A percentile compares a stretch with the other conserved stretches of the same genome.
These are phyloP conservation scores for Phytophthora palmivora DNA, from an alignment of 352 stramenopile genomes.

Conservation along the genomic window DNA sequence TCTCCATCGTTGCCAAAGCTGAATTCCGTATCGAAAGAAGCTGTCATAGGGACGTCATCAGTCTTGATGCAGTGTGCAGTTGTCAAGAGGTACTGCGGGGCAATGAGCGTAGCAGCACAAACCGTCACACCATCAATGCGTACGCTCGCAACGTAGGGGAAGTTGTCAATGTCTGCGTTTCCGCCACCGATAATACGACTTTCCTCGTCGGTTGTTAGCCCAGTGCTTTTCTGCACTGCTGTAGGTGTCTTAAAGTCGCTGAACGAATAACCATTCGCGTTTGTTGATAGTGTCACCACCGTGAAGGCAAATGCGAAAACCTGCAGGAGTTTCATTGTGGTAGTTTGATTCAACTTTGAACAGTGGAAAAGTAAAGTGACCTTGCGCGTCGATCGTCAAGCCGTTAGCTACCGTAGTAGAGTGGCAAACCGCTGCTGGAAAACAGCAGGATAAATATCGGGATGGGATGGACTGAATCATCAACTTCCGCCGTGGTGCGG, in stretches of 20 bases:
- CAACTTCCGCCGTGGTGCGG: neutral
- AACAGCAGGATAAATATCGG: slow-evolving; percentile 24
- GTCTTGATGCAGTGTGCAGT: slow-evolving; percentile 71
- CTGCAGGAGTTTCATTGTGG: slow-evolving; percentile 30
- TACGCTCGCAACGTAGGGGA: slow-evolving; percentile 63
- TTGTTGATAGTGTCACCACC: slow-evolving; percentile 7
- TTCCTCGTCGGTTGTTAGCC: slow-evolving; percentile 32
- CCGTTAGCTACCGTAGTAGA: too few relatives aligned
- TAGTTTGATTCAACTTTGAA: slow-evolving; percentile 3
- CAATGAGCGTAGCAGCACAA: slow-evolving; percentile 69
- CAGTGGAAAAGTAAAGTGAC: slow-evolving; percentile 15
- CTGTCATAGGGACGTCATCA: slow-evolving; percentile 31
- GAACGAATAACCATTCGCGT: slow-evolving; percentile 25
- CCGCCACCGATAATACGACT: slow-evolving; percentile 31
- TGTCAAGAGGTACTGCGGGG: slow-evolving; percentile 70
- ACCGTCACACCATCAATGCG: slow-evolving; percentile 57
- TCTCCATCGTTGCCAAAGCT: slow-evolving; percentile 33
- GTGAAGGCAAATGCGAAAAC: slow-evolving; percentile 16
- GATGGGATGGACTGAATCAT: slow-evolving; percentile 21
- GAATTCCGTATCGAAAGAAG: slow-evolving; percentile 34
- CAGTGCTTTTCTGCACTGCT: slow-evolving; percentile 25
- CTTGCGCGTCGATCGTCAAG: slow-evolving; percentile 4
- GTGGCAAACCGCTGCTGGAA: slow-evolving; percentile 13
- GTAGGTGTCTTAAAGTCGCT: slow-evolving; percentile 6
- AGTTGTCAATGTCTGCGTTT: slow-evolving; percentile 36